Percentiles rank a stretch among this genome's conserved stretches.
phyloP scores from a whole-genome alignment of 352 stramenopile species.

The Albugo candida region DNA sequence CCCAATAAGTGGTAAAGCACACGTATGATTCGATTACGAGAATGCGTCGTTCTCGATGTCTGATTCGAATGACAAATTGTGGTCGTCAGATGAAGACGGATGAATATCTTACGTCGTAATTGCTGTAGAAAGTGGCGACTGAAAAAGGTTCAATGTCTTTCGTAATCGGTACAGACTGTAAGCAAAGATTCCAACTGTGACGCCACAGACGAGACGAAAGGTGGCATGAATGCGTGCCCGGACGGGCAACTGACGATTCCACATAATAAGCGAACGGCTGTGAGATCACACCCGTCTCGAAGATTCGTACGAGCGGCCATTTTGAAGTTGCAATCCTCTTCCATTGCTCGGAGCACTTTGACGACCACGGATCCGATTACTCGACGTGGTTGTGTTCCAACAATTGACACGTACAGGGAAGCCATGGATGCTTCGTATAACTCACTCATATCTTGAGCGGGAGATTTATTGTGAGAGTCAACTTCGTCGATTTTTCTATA shows the following conservation, averaged over 20 bases:
- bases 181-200: constrained; percentile 54
- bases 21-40: constrained; percentile 70
- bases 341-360: constrained; percentile 58
- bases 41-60: constrained; percentile 56
- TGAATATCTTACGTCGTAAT: constrained; percentile 47
- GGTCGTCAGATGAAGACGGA: constrained; percentile 55
- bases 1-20: constrained; percentile 56
- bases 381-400: constrained; percentile 59
- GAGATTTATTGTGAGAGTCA: neutral
- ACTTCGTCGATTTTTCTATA: neutral
- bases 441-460: constrained; percentile 13
- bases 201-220: constrained; percentile 78
- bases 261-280: constrained; percentile 44
- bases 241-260: constrained; percentile 53
- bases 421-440: constrained; percentile 43
- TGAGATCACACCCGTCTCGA: constrained; percentile 2
- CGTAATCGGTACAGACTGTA: constrained; percentile 31
- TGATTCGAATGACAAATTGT: constrained; percentile 59
- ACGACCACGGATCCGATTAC: constrained; percentile 68
- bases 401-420: constrained; percentile 59
- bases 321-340: constrained; percentile 64
- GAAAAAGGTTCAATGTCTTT: constrained; percentile 10
- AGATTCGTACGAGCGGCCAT: constrained; percentile 24
- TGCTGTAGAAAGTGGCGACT: constrained; percentile 24
- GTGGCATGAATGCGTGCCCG: constrained; percentile 47